Evolutionary conservation across 495 filamentous ascomycete species (phyloP).

Genomic region (Saxispiralis lemnorum): DNA sequence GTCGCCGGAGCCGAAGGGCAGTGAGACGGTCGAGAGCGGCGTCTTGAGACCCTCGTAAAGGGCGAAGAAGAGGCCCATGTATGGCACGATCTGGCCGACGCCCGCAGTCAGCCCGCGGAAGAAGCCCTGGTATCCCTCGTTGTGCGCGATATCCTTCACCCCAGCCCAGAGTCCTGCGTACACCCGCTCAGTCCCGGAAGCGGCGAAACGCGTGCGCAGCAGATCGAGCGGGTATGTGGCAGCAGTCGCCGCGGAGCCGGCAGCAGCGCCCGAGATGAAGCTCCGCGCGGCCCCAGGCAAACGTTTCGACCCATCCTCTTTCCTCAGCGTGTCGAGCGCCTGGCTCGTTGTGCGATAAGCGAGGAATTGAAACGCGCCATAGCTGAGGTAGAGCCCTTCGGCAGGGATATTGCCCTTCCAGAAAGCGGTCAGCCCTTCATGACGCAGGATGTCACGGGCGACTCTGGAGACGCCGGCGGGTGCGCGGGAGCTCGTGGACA

Average conservation of each 20-base stretch:
- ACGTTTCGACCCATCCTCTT: constrained; percentile 16
- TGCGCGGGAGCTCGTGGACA: constrained; percentile 9
- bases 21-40: constrained; percentile 26
- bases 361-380: constrained; percentile 77
- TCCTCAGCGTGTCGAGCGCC: constrained; percentile 34
- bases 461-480: constrained; percentile 51
- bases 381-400: constrained; percentile 80
- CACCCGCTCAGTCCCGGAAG: constrained; percentile 69
- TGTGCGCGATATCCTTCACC: constrained; percentile 48
- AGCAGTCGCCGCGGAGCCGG: constrained; percentile 64
- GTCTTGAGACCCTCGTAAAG: constrained; percentile 58
- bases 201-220: constrained; percentile 84
- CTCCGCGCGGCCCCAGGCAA: constrained; percentile 43
- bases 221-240: constrained; percentile 86
- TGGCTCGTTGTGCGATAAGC: constrained; percentile 57
- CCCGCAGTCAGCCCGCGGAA: constrained; percentile 71
- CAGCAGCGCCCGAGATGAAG: constrained; percentile 65
- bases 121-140: constrained; percentile 63
- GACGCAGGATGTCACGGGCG: constrained; percentile 50
- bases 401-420: constrained; percentile 98
- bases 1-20: constrained; percentile 52
- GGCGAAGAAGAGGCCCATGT: constrained; percentile 92
- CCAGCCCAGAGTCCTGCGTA: constrained; percentile 53
- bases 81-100: constrained; percentile 73
- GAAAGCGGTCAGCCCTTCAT: constrained; percentile 35